phyloP scores from a whole-genome alignment of 2,329 filamentous ascomycete genomes.

The Claviceps africana region DNA sequence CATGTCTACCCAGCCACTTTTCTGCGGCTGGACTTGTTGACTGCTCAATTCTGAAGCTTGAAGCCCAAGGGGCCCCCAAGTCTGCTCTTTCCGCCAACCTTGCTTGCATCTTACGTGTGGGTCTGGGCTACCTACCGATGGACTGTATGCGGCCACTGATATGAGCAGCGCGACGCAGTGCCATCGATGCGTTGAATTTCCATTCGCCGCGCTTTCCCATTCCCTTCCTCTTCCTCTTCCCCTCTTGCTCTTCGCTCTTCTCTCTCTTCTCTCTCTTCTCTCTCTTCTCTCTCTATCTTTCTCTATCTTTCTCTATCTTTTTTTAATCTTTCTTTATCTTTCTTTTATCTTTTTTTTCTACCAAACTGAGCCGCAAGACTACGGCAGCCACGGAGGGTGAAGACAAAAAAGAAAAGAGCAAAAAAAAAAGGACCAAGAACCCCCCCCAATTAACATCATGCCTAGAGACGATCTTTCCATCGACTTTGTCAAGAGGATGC shows the following conservation, averaged over 20 bases:
- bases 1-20: too few relatives aligned
- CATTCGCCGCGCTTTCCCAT: background rate
- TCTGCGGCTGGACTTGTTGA: background rate
- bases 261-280: too few relatives aligned
- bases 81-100: background rate
- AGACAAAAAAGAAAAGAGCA: background rate
- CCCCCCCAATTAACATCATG: constrained; percentile 45
- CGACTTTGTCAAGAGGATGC: constrained; percentile 55
- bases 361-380: background rate
- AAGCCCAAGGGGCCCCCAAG: background rate
- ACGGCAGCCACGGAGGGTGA: background rate
- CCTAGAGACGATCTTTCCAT: constrained; percentile 61
- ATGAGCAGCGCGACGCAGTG: background rate
- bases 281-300: too few relatives aligned
- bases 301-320: too few relatives aligned
- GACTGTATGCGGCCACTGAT: background rate
- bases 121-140: background rate
- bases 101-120: too few relatives aligned
- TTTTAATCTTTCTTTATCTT: background rate
- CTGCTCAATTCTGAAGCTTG: too few relatives aligned
- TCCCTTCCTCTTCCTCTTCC: background rate
- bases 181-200: background rate
- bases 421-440: background rate
- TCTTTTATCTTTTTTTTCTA: background rate
- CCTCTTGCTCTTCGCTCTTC: background rate